Evolutionary conservation across 2,329 filamentous ascomycete species (phyloP).

Genomic region (Lasiodiplodia sp.): DNA sequence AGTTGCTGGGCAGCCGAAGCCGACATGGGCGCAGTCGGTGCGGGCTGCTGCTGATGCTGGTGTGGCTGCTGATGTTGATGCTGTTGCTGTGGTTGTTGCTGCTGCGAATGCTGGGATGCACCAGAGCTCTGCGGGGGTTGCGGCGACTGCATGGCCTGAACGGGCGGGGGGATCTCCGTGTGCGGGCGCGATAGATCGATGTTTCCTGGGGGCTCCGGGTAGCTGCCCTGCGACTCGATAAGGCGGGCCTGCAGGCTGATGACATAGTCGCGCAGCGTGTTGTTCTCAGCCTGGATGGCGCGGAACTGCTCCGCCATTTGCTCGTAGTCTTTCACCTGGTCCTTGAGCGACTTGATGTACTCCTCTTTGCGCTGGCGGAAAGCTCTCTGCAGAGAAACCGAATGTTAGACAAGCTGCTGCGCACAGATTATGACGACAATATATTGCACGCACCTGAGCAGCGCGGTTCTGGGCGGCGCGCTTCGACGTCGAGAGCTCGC

Average conservation of each 20-base stretch:
- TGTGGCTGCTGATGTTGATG: background rate
- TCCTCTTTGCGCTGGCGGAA: constrained; percentile 98
- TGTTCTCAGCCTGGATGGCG: constrained; percentile 85
- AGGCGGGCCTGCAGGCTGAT: constrained; percentile 87
- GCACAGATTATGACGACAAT: no score
- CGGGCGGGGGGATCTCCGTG: constrained; percentile 15
- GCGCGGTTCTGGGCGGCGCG: constrained; percentile 95
- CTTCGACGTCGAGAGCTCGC: constrained; percentile 94
- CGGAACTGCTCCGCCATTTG: constrained; percentile 80
- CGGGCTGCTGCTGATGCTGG: constrained; percentile 15
- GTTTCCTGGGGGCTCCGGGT: constrained; percentile 82
- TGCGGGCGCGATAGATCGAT: constrained; percentile 71
- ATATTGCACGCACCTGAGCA: constrained; percentile 76
- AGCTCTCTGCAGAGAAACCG: constrained; percentile 69
- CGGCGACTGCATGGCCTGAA: constrained; percentile 38
- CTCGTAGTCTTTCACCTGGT: constrained; percentile 83
- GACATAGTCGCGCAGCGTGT: constrained; percentile 89
- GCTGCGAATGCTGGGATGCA: constrained; percentile 9
- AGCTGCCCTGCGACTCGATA: constrained; percentile 82
- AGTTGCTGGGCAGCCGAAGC: constrained; percentile 31
- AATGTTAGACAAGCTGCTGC: background rate
- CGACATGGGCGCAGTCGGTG: constrained; percentile 44
- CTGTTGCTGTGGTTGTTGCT: background rate
- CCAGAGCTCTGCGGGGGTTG: constrained; percentile 25
- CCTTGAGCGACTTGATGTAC: constrained; percentile 97